These are phyloP conservation scores for Colletotrichum camelliae DNA, from an alignment of 2,329 filamentous ascomycete genomes.

Conservation along the genomic window DNA sequence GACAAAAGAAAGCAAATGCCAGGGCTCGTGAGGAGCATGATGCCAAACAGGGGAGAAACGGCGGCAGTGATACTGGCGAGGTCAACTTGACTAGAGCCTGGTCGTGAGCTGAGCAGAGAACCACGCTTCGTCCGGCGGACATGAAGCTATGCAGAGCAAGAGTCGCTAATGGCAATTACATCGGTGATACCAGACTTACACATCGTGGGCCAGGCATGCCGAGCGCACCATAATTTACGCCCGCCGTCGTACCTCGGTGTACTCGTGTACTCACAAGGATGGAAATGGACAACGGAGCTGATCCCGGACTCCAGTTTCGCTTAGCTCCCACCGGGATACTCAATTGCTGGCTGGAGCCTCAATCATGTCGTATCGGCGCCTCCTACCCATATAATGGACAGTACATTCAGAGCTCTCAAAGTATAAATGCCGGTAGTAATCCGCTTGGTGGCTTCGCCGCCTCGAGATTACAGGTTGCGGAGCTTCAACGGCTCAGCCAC, in stretches of 20 bases:
- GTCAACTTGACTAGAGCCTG: neutral
- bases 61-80: neutral
- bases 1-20: neutral
- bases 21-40: slow-evolving; percentile 7
- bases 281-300: no score
- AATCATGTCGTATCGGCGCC: neutral
- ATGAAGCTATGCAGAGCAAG: neutral
- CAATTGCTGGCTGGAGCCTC: neutral
- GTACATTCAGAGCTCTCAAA: neutral
- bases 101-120: neutral
- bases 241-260: neutral
- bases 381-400: neutral
- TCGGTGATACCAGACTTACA: neutral
- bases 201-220: neutral
- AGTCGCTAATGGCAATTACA: neutral
- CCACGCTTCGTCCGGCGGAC: neutral
- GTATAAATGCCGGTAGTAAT: neutral
- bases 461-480: neutral
- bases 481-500: neutral
- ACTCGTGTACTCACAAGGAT: neutral
- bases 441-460: neutral
- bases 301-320: no score
- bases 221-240: neutral
- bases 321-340: neutral
- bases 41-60: neutral